A percentile compares a stretch with the other conserved stretches of the same genome.
Evolutionary conservation across 2,329 filamentous ascomycete genomes (phyloP).

Genomic region (Verruconis gallopava): DNA sequence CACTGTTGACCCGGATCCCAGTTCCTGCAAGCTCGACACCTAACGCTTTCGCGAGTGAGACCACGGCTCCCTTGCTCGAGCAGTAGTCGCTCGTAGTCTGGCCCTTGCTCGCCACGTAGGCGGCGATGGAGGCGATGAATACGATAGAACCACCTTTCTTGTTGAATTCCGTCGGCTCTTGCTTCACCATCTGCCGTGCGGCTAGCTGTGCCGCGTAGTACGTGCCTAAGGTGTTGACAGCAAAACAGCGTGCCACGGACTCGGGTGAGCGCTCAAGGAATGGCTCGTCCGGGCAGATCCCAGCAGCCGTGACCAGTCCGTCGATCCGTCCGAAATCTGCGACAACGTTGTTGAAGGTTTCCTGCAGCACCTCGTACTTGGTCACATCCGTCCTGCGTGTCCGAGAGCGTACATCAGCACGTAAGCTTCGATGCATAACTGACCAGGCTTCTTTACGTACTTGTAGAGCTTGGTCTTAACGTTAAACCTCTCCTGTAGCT

Average conservation of each 20-base stretch:
- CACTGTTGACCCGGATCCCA: constrained; percentile 86
- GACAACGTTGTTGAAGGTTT: background rate
- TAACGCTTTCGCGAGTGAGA: constrained; percentile 33
- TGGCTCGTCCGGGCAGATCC: background rate
- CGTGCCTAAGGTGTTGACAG: constrained; percentile 33
- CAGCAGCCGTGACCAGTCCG: background rate
- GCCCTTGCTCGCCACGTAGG: constrained; percentile 37
- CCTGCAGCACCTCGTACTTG: background rate
- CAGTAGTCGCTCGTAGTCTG: constrained; percentile 37
- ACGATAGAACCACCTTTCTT: constrained; percentile 42
- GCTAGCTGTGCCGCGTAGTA: constrained; percentile 37
- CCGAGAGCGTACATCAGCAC: too few species aligned
- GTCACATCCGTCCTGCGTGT: background rate
- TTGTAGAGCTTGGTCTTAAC: background rate
- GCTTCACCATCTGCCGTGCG: constrained; percentile 38
- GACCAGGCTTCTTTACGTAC: background rate
- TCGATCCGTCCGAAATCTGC: background rate
- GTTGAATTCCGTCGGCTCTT: too few species aligned
- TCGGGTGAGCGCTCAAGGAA: background rate
- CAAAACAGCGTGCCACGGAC: background rate
- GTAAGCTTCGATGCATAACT: background rate
- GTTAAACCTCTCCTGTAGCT: background rate
- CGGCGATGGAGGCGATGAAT: constrained; percentile 41
- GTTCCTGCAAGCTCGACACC: constrained; percentile 28
- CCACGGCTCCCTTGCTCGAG: constrained; percentile 35